A percentile compares a stretch with the other conserved stretches of the same genome.
Evolutionary conservation across 805 yeast genomes (phyloP).

Genomic region (Suhomyces sp.): DNA sequence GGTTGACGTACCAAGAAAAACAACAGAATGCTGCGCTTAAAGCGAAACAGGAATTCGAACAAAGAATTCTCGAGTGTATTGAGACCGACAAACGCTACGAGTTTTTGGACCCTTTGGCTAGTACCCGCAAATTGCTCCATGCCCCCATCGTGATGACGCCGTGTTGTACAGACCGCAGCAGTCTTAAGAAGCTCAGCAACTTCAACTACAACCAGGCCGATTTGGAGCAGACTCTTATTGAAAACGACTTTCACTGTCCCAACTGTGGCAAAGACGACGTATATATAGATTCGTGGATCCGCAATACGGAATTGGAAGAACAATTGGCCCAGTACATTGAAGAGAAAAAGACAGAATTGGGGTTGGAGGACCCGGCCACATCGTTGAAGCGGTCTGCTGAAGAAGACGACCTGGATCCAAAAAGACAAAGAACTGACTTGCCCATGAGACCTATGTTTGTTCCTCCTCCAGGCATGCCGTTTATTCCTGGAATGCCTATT

Average conservation of each 20-base stretch:
- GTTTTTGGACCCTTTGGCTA: constrained; percentile 62
- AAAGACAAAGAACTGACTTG: constrained; percentile 23
- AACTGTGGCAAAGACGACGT: constrained; percentile 74
- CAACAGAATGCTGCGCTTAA: constrained; percentile 48
- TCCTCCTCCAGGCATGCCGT: constrained; percentile 13
- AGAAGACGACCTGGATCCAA: constrained; percentile 19
- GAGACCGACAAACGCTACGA: constrained; percentile 34
- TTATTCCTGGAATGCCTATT: constrained; percentile 19
- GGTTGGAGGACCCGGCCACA: constrained; percentile 31
- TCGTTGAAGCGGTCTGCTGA: constrained; percentile 16
- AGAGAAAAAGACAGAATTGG: constrained; percentile 29
- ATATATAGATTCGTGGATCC: constrained; percentile 65
- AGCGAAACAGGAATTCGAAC: constrained; percentile 52
- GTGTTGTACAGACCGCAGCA: constrained; percentile 61
- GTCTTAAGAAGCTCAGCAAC: constrained; percentile 53
- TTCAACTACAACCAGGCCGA: constrained; percentile 36
- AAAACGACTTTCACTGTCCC: constrained; percentile 88
- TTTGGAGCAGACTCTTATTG: constrained; percentile 53
- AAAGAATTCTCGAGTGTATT: constrained; percentile 28
- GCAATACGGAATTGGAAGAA: constrained; percentile 57
- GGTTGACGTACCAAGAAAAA: constrained; percentile 82
- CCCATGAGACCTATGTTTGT: constrained; percentile 13
- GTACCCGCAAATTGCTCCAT: constrained; percentile 49
- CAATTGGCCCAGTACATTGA: constrained; percentile 52
- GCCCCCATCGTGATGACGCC: constrained; percentile 76